These are phyloP conservation scores for Boletus smithii DNA, from an alignment of 1,284 basidiomycete species.

Conservation along the genomic window DNA sequence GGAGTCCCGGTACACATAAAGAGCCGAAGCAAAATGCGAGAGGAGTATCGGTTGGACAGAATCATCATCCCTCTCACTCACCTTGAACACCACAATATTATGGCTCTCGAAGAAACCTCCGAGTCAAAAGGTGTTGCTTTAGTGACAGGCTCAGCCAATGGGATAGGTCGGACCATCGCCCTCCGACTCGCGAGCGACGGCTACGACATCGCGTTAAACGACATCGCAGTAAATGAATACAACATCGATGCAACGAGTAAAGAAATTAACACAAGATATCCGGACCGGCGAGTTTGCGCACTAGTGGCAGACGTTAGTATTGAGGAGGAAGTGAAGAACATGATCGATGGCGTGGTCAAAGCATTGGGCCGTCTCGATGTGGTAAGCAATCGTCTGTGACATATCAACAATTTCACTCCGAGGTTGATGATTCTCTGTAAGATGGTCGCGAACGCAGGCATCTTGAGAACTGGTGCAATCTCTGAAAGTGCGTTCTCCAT, in stretches of 20 bases:
- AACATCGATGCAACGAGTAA: conserved; percentile 21
- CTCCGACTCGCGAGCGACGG: conserved; percentile 37
- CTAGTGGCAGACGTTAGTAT: conserved; percentile 34
- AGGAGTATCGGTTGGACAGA: neutral
- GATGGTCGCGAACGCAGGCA: conserved; percentile 42
- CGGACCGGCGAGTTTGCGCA: conserved; percentile 24
- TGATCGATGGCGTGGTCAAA: conserved; percentile 33
- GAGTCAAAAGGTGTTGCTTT: conserved; percentile 28
- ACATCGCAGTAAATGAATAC: conserved; percentile 24
- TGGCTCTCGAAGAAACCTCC: conserved; percentile 2
- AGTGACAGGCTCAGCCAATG: conserved; percentile 36
- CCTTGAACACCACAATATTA: no score
- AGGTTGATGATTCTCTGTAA: conserved; percentile 5
- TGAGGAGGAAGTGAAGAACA: conserved; percentile 36
- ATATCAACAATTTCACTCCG: neutral
- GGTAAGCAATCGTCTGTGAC: conserved; percentile 23
- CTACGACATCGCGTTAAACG: conserved; percentile 38
- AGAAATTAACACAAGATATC: conserved; percentile 26
- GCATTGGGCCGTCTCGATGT: conserved; percentile 38
- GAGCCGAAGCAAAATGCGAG: neutral
- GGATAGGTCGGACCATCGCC: conserved; percentile 38
- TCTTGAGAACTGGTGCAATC: conserved; percentile 24
- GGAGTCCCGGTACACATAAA: neutral
- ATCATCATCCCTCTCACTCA: neutral
- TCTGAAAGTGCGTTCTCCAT: conserved; percentile 24